phyloP scores from a whole-genome alignment of 768 basidiomycete species.

The Omphalotus guepiniiformis region DNA sequence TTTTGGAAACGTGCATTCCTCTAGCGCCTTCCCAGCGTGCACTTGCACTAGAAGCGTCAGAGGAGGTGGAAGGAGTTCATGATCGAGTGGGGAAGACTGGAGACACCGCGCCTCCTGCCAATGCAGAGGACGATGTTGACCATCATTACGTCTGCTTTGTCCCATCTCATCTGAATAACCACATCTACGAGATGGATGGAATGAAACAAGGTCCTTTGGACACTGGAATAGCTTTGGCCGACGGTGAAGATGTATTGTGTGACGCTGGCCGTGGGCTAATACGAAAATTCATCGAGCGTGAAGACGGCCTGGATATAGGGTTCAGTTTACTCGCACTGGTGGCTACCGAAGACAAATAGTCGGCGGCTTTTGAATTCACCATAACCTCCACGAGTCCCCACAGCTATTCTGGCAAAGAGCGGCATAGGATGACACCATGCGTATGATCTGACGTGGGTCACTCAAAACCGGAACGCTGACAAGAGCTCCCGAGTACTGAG shows the following conservation, averaged over 20 bases:
- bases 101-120: slow-evolving; percentile 24
- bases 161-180: slow-evolving; percentile 21
- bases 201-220: slow-evolving; percentile 28
- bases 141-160: slow-evolving; percentile 33
- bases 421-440: too few species aligned
- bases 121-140: slow-evolving; percentile 24
- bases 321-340: slow-evolving; percentile 25
- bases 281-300: slow-evolving; percentile 18
- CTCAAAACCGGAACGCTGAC: too few species aligned
- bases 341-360: neutral
- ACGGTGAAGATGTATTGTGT: slow-evolving; percentile 22
- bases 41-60: slow-evolving; percentile 24
- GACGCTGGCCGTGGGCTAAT: slow-evolving; percentile 17
- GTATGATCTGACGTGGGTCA: too few species aligned
- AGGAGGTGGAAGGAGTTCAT: slow-evolving; percentile 26
- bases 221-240: slow-evolving; percentile 15
- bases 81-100: slow-evolving; percentile 26
- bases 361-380: too few species aligned
- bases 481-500: too few species aligned
- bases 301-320: slow-evolving; percentile 17
- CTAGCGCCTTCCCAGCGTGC: slow-evolving; percentile 26
- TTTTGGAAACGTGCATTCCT: slow-evolving; percentile 20
- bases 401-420: too few species aligned
- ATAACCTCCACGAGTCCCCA: too few species aligned
- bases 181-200: slow-evolving; percentile 32